Evolutionary conservation across 371 early-diverging fungal species (phyloP).

Genomic region (Chytridiales sp.): DNA sequence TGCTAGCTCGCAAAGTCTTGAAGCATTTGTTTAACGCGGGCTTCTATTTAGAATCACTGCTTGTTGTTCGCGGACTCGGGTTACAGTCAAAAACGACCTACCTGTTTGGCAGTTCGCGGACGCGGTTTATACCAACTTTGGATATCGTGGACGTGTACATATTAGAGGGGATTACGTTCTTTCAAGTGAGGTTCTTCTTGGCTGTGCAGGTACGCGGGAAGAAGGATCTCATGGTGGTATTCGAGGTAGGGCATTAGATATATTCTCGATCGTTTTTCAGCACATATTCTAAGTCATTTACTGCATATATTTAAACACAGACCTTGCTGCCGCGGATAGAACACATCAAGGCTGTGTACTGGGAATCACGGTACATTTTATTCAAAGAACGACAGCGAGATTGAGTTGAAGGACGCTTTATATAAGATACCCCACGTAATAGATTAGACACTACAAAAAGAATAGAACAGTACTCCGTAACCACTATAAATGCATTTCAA

Average conservation of each 20-base stretch:
- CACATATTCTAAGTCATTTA: neutral
- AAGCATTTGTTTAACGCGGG: neutral
- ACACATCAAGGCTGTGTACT: slow-evolving; percentile 10
- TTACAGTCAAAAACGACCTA: slow-evolving; percentile 66
- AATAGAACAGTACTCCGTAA: too few relatives aligned
- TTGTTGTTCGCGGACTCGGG: slow-evolving; percentile 67
- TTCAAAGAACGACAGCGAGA: too few relatives aligned
- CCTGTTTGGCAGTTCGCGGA: slow-evolving; percentile 53
- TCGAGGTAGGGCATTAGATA: too few relatives aligned
- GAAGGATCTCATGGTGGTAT: slow-evolving; percentile 66
- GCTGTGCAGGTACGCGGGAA: slow-evolving; percentile 65
- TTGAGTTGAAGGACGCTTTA: too few relatives aligned
- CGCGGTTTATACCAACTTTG: slow-evolving; percentile 62
- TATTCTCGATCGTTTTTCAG: too few relatives aligned
- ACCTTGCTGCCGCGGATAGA: slow-evolving; percentile 15
- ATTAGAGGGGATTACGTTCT: slow-evolving; percentile 73
- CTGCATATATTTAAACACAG: neutral
- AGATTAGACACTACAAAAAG: too few relatives aligned
- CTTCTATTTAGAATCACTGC: slow-evolving; percentile 16
- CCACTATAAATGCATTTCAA: too few relatives aligned
- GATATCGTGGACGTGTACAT: slow-evolving; percentile 68
- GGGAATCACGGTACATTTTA: slow-evolving; percentile 9
- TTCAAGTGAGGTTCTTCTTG: slow-evolving; percentile 72
- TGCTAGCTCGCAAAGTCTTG: neutral
- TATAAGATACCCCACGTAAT: too few relatives aligned